phyloP scores from a whole-genome alignment of 176 grass and related monocot genomes.

The Puccinellia tenuiflora region DNA sequence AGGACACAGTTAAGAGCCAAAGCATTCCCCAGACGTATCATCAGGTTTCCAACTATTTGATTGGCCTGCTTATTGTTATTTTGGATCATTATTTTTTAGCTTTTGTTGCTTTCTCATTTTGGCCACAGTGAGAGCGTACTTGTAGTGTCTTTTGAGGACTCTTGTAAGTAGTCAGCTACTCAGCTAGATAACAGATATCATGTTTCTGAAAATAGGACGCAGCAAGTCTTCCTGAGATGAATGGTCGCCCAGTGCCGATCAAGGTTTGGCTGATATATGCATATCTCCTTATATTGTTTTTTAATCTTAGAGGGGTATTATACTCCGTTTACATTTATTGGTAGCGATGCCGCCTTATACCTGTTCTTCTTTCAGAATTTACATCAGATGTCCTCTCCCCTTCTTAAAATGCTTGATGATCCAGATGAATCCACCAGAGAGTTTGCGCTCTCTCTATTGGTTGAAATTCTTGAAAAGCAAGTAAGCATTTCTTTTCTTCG shows the following conservation, averaged over 20 bases:
- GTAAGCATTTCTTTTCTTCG: constrained; percentile 16
- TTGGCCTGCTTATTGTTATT: background rate
- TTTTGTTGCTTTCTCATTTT: constrained; percentile 3
- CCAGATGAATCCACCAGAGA: constrained; percentile 57
- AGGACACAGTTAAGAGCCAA: background rate
- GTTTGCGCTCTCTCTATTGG: constrained; percentile 64
- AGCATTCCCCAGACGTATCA: constrained; percentile 37
- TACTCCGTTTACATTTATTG: background rate
- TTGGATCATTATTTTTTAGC: constrained; percentile 14
- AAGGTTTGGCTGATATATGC: constrained; percentile 49
- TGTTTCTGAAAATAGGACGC: constrained; percentile 27
- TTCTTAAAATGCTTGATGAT: constrained; percentile 83
- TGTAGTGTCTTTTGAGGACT: background rate
- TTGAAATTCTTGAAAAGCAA: constrained; percentile 77
- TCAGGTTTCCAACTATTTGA: constrained; percentile 29
- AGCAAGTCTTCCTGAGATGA: constrained; percentile 28
- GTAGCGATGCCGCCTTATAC: background rate
- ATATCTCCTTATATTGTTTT: background rate
- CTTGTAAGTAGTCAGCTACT: background rate
- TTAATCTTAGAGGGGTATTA: constrained; percentile 13
- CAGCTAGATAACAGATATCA: background rate
- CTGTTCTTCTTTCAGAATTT: constrained; percentile 42
- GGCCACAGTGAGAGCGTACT: background rate
- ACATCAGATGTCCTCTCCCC: constrained; percentile 58
- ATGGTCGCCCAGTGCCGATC: constrained; percentile 13